Evolutionary conservation across 2,329 filamentous ascomycete genomes (phyloP), one percentile per base, ranked within the genome.

Genomic region (Elsinoe batatas): DNA sequence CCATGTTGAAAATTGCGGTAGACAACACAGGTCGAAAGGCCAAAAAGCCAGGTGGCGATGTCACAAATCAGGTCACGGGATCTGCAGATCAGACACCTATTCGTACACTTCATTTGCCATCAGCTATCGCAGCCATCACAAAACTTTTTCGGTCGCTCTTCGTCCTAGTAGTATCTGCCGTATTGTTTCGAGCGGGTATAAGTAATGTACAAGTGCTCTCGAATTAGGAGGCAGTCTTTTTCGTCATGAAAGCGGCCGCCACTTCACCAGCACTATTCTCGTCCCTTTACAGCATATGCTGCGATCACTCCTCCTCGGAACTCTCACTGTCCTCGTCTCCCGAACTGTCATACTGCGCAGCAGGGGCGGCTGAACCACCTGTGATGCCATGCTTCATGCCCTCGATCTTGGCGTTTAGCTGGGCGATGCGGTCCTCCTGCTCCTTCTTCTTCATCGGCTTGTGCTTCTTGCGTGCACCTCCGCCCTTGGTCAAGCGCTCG

Each of bases 401-500:
- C 38, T 64, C 75, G 61, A 84, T 74, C 60, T 82, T 77, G 65
- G 80, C 77, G 61, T 80, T 77, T 20, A 87, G 75, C 66, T 81
- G 75, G 61, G 79, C 75, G 63, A 88, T 84, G 61, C 80, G 83
- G 40, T 79, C 76, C 65, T 86, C 83, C 69, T 88, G 84, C 69
- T 87, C 84, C 33, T 74, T 72, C 70, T 85, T 85, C 69, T 81
- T 83, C 84, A 88, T 88, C 1, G 84, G 84, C 74, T 87, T 87
- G 69, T 87, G 86, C 76, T 86, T 86, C 73, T 83, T 84, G 54
- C 79, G 78, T 69, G 82, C 83, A 55, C 55, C 54, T 59, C 71
- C 72, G 18, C 70, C 67, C 20, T 71, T 64, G 63, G 72, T 61
- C 60, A 64, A 66, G 54, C 67, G 67, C 36, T 71, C 70, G 32